Conservation (phyloP, 1,284 basidiomycete species). For the Tylopilus sp. region DNA sequence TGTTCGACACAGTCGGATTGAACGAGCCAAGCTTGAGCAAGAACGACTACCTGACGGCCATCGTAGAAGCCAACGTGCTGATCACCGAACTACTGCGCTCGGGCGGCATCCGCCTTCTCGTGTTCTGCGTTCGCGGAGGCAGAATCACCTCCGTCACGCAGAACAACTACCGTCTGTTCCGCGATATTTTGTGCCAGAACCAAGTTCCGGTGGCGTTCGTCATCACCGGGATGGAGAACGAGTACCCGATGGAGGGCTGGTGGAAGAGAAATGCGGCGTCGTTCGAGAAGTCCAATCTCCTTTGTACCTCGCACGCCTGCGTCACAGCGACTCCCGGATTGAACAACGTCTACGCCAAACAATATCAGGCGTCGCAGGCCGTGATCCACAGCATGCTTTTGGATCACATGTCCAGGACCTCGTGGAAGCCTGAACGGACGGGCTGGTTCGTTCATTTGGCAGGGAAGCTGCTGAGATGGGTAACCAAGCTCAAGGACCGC, state of each 20-base stretch:
- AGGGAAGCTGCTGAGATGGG: slow-evolving; percentile 20
- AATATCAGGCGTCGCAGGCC: slow-evolving; percentile 16
- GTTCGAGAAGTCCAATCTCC: slow-evolving; percentile 12
- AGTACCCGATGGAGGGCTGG: slow-evolving; percentile 27
- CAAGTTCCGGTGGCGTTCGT: slow-evolving; percentile 27
- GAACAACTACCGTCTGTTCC: slow-evolving; percentile 27
- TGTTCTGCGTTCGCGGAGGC: slow-evolving; percentile 29
- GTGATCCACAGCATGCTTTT: slow-evolving; percentile 19
- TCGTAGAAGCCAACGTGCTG: slow-evolving; percentile 22
- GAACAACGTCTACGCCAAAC: slow-evolving; percentile 8
- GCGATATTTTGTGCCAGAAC: slow-evolving; percentile 24
- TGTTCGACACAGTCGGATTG: slow-evolving; percentile 25
- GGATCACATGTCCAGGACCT: slow-evolving; percentile 14
- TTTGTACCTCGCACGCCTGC: slow-evolving; percentile 23
- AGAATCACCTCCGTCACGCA: slow-evolving; percentile 22
- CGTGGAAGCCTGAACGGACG: slow-evolving; percentile 18
- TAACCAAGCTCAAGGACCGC: slow-evolving; percentile 8
- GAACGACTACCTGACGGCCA: slow-evolving; percentile 16
- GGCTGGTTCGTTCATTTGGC: slow-evolving; percentile 26
- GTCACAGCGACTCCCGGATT: slow-evolving; percentile 20
- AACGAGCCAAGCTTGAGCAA: slow-evolving; percentile 22
- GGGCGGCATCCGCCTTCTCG: slow-evolving; percentile 26
- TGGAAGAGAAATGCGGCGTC: slow-evolving; percentile 14
- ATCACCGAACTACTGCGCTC: slow-evolving; percentile 23
- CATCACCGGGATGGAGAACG: slow-evolving; percentile 26